Percentiles rank a stretch among this genome's conserved stretches.
Conservation (phyloP, 2,329 filamentous ascomycete species). For the Rutstroemia sp. region DNA sequence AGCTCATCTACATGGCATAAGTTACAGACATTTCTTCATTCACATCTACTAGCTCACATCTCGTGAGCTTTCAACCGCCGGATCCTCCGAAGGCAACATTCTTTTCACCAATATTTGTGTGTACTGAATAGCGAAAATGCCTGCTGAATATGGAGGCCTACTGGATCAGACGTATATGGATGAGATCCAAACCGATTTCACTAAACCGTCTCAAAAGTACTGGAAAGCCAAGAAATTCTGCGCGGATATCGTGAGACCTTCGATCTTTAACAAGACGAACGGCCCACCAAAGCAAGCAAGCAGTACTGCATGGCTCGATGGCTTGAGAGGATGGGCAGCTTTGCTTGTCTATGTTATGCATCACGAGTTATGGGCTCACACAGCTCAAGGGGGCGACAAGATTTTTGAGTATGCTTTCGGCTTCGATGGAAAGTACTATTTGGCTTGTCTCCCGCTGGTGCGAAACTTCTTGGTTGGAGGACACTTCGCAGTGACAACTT, state of each 20-base stretch:
- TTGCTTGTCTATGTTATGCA: constrained; percentile 41
- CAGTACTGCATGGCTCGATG: constrained; percentile 34
- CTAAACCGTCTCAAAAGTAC: not conserved
- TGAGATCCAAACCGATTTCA: constrained; percentile 2
- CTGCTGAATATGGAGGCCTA: constrained; percentile 6
- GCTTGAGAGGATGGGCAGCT: constrained; percentile 40
- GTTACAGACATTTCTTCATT: not conserved
- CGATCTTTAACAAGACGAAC: not conserved
- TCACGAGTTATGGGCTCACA: constrained; percentile 32
- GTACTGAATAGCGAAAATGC: not conserved
- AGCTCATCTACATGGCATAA: not conserved
- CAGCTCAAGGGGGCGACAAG: constrained; percentile 4
- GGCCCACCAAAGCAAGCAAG: constrained; percentile 7
- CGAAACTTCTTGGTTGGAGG: constrained; percentile 54
- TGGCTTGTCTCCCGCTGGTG: constrained; percentile 47
- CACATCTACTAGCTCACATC: not conserved
- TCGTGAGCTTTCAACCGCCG: not conserved
- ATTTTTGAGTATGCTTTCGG: constrained; percentile 25
- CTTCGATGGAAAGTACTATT: constrained; percentile 27
- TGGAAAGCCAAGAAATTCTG: constrained; percentile 3
- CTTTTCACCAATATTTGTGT: no score
- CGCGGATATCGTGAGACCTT: constrained; percentile 7
- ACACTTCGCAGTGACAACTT: constrained; percentile 48
- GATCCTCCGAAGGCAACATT: not conserved
- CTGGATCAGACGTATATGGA: constrained; percentile 5